Conservation (phyloP, 805 yeast genomes). For the Spathaspora boniae region DNA sequence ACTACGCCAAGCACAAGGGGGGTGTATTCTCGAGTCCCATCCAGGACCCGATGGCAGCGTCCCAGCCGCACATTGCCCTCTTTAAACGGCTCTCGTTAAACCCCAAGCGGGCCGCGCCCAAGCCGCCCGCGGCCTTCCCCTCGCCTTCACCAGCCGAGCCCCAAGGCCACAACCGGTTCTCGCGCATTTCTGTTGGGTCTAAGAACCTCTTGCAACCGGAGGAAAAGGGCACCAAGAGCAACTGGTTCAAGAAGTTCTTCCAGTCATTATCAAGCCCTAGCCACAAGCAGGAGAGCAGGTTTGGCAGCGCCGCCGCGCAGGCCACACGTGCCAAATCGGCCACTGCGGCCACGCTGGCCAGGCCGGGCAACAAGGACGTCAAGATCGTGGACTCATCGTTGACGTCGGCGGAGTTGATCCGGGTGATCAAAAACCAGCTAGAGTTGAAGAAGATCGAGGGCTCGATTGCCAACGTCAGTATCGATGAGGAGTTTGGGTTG, state of each 20-base stretch:
- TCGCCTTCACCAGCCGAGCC: slow-evolving; percentile 2
- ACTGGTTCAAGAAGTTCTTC: slow-evolving; percentile 40
- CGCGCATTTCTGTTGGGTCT: slow-evolving; percentile 30
- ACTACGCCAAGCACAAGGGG: background rate
- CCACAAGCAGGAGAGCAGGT: slow-evolving; percentile 1
- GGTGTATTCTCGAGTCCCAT: slow-evolving; percentile 1
- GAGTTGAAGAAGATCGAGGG: slow-evolving; percentile 49
- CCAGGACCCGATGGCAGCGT: slow-evolving; percentile 4
- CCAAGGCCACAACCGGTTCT: slow-evolving; percentile 28
- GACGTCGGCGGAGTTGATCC: slow-evolving; percentile 26
- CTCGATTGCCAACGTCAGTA: slow-evolving; percentile 37
- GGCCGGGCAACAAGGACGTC: slow-evolving; percentile 17
- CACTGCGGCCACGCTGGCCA: slow-evolving; percentile 2
- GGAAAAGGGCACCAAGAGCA: slow-evolving; percentile 15
- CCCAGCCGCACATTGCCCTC: slow-evolving; percentile 9
- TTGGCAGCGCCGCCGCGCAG: background rate
- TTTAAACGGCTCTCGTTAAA: slow-evolving; percentile 29
- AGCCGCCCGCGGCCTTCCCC: slow-evolving; percentile 21
- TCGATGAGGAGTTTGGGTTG: slow-evolving; percentile 41
- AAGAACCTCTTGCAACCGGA: slow-evolving; percentile 1
- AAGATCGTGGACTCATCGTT: slow-evolving; percentile 32
- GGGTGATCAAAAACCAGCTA: slow-evolving; percentile 38
- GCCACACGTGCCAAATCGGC: slow-evolving; percentile 3
- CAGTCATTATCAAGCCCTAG: slow-evolving; percentile 18
- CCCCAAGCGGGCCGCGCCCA: slow-evolving; percentile 40